Conservation (phyloP, 345 rosid genomes). For the Balakata baccata region DNA sequence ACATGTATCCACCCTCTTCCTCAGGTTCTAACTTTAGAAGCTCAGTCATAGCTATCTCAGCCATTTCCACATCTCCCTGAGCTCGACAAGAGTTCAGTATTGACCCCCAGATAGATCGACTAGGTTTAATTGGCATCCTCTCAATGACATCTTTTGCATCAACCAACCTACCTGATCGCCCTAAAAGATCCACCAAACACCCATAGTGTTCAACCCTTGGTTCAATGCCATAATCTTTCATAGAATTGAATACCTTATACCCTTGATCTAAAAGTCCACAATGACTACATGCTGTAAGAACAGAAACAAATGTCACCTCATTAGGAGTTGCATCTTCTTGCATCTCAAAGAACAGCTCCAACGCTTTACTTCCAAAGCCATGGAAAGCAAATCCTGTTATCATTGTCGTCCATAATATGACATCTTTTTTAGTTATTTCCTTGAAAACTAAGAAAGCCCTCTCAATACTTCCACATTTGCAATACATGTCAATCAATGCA, state of each 20-base stretch:
- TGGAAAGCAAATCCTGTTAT: slow-evolving; percentile 25
- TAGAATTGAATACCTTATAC: slow-evolving; percentile 8
- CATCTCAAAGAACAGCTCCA: slow-evolving; percentile 23
- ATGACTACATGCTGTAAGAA: slow-evolving; percentile 28
- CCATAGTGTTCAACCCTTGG: slow-evolving; percentile 26
- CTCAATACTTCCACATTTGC: slow-evolving; percentile 24
- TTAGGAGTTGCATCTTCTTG: slow-evolving; percentile 18
- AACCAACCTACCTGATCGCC: slow-evolving; percentile 20
- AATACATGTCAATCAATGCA: slow-evolving; percentile 28
- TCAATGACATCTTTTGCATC: slow-evolving; percentile 24
- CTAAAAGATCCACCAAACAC: slow-evolving; percentile 26
- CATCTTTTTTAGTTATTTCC: slow-evolving; percentile 18
- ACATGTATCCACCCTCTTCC: slow-evolving; percentile 26
- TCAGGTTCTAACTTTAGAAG: slow-evolving; percentile 20
- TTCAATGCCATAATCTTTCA: slow-evolving; percentile 21
- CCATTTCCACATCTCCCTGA: slow-evolving; percentile 23
- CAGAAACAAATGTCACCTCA: slow-evolving; percentile 21
- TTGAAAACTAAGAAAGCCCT: slow-evolving; percentile 17
- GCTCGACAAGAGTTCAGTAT: slow-evolving; percentile 20
- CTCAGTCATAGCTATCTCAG: slow-evolving; percentile 23
- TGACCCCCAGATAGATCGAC: slow-evolving; percentile 25
- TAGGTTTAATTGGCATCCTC: slow-evolving; percentile 23
- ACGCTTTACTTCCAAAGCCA: slow-evolving; percentile 24
- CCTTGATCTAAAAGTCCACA: slow-evolving; percentile 25
- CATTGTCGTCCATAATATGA: slow-evolving; percentile 23